Conservation (phyloP, 106 monocot species). For the Iris macrosiphon region DNA sequence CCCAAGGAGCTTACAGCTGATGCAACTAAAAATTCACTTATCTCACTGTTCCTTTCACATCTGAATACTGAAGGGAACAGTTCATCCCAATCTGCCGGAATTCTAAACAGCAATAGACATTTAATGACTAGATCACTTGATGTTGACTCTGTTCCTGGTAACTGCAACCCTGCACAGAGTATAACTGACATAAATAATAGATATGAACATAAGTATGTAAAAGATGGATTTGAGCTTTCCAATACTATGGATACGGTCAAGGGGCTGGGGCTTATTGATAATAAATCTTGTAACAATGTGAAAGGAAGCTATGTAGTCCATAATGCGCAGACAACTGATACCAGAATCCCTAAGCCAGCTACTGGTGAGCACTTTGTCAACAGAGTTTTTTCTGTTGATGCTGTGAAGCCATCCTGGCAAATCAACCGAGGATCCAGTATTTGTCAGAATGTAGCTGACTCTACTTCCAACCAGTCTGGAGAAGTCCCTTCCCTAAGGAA, state of each 20-base stretch:
- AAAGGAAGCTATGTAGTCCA: conserved; percentile 3
- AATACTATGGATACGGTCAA: conserved; percentile 13
- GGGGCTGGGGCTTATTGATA: conserved; percentile 9
- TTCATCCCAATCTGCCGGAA: conserved; percentile 23
- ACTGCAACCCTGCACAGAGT: conserved; percentile 13
- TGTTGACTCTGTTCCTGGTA: conserved; percentile 20
- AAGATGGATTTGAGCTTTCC: conserved; percentile 9
- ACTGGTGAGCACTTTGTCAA: conserved; percentile 3
- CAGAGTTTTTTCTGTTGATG: conserved; percentile 6
- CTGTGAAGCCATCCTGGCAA: conserved; percentile 3
- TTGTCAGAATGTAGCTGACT: conserved; percentile 11
- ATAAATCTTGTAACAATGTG: conserved; percentile 5
- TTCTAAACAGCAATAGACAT: conserved; percentile 22
- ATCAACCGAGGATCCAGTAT: conserved; percentile 4
- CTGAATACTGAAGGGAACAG: conserved; percentile 43
- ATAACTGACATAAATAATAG: conserved; percentile 8
- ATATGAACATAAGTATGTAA: conserved; percentile 8
- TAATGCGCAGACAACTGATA: conserved; percentile 15
- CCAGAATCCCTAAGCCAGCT: conserved; percentile 5
- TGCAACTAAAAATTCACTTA: conserved; percentile 43
- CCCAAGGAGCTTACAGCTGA: conserved; percentile 16
- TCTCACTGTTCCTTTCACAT: conserved; percentile 74
- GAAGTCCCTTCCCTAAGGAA: conserved; percentile 2
- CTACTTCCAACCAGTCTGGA: conserved; percentile 15
- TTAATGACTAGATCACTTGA: conserved; percentile 9